phyloP scores from a whole-genome alignment of 202 grass and related monocot genomes.

The Saccharum hybrid region DNA sequence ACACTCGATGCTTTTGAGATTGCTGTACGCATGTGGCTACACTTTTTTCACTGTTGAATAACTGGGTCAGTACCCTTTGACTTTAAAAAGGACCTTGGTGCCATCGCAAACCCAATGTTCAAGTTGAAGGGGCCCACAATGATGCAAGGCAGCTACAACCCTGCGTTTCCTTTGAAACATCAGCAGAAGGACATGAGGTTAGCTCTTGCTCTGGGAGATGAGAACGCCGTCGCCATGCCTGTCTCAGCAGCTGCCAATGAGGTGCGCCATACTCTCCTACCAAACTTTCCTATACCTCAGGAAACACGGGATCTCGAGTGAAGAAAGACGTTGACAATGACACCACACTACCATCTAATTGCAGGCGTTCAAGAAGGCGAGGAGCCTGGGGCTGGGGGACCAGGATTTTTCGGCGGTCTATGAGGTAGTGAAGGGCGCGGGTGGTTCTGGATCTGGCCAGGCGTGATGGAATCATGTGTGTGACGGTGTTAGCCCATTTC shows the following conservation, averaged over 20 bases:
- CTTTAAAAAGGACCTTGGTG: conserved; percentile 66
- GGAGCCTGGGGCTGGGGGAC: conserved; percentile 72
- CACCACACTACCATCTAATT: background rate
- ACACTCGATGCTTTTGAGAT: background rate
- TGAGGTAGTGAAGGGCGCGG: conserved; percentile 65
- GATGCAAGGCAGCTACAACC: conserved; percentile 72
- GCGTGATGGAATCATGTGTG: conserved; percentile 38
- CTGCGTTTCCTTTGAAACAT: conserved; percentile 97
- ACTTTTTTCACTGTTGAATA: conserved; percentile 21
- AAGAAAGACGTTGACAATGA: background rate
- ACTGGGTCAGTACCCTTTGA: background rate
- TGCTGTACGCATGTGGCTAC: conserved; percentile 12
- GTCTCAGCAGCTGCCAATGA: conserved; percentile 87
- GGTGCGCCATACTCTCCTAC: conserved; percentile 35
- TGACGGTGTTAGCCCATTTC: background rate
- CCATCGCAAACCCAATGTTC: conserved; percentile 89
- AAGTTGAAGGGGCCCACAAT: conserved; percentile 92
- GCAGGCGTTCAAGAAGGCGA: conserved; percentile 94
- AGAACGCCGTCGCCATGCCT: conserved; percentile 84
- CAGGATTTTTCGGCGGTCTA: conserved; percentile 85
- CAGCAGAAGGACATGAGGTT: conserved; percentile 98
- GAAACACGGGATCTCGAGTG: background rate
- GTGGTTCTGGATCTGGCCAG: conserved; percentile 60
- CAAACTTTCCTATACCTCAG: background rate
- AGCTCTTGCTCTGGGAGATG: conserved; percentile 83